A percentile compares a stretch with the other conserved stretches of the same genome.
These are phyloP conservation scores for Lepidopterella palustris DNA, from an alignment of 495 filamentous ascomycete species.

Conservation along the genomic window DNA sequence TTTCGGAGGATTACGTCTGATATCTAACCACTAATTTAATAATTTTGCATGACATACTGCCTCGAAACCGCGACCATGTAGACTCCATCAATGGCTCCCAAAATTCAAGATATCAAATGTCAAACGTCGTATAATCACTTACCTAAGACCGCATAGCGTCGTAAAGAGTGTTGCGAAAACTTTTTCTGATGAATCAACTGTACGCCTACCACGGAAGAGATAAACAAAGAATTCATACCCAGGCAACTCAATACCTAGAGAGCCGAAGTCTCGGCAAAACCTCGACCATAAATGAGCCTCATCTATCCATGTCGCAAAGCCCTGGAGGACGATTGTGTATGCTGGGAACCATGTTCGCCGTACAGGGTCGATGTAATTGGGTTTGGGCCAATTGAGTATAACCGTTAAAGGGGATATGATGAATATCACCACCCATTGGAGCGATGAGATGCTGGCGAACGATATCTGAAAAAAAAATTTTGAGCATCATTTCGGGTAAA, in stretches of 20 bases:
- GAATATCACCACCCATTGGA: slow-evolving; percentile 19
- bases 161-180: neutral
- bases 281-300: slow-evolving; percentile 8
- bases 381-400: slow-evolving; percentile 16
- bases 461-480: neutral
- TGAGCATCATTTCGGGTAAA: neutral
- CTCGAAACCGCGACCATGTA: no score
- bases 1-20: no score
- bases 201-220: neutral
- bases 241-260: slow-evolving; percentile 13
- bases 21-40: no score
- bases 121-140: neutral
- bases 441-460: neutral
- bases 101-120: no score
- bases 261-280: neutral
- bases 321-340: slow-evolving; percentile 5
- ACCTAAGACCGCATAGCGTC: neutral
- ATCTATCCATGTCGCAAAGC: slow-evolving; percentile 3
- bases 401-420: slow-evolving; percentile 2
- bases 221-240: slow-evolving; percentile 10
- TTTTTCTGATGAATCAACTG: neutral
- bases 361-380: slow-evolving; percentile 1
- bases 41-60: no score
- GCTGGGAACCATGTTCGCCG: slow-evolving; percentile 17
- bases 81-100: no score